Evolutionary conservation across 2,329 filamentous ascomycete genomes (phyloP).

Genomic region (Coleophoma eucalyptorum): DNA sequence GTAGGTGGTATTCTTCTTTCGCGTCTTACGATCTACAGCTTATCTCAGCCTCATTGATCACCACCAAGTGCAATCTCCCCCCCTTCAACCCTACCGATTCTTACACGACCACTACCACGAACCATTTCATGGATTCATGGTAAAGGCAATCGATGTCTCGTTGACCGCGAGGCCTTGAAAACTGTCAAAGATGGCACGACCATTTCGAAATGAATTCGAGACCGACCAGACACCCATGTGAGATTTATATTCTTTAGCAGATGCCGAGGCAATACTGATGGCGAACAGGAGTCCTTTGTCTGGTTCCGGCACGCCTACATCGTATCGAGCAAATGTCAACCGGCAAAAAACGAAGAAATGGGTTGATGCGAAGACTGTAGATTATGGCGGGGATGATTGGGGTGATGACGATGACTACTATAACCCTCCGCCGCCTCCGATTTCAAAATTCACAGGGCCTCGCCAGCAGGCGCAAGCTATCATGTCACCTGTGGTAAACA

Average conservation of each 20-base stretch:
- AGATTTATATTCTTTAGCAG: constrained; percentile 1
- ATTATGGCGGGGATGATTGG: constrained; percentile 94
- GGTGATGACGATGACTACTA: constrained; percentile 64
- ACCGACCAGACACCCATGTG: constrained; percentile 22
- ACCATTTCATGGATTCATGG: constrained; percentile 9
- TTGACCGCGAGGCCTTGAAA: constrained; percentile 8
- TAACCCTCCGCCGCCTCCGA: constrained; percentile 37
- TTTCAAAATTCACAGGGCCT: constrained; percentile 35
- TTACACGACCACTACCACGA: background rate
- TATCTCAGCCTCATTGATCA: background rate
- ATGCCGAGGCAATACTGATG: constrained; percentile 3
- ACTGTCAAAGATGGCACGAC: constrained; percentile 25
- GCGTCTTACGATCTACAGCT: background rate
- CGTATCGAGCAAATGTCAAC: constrained; percentile 81
- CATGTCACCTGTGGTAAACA: constrained; percentile 10
- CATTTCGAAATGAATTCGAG: constrained; percentile 25
- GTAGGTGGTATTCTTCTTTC: background rate
- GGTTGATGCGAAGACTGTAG: constrained; percentile 82
- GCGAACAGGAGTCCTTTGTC: constrained; percentile 19
- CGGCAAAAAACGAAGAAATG: constrained; percentile 91
- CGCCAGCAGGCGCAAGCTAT: constrained; percentile 36
- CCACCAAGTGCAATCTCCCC: background rate
- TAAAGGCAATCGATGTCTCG: constrained; percentile 13
- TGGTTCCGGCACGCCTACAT: constrained; percentile 19
- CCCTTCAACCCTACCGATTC: background rate